Percentiles rank a stretch among this genome's conserved stretches.
Evolutionary conservation across 805 yeast species (phyloP).

Genomic region (Pichia cabralensis): DNA sequence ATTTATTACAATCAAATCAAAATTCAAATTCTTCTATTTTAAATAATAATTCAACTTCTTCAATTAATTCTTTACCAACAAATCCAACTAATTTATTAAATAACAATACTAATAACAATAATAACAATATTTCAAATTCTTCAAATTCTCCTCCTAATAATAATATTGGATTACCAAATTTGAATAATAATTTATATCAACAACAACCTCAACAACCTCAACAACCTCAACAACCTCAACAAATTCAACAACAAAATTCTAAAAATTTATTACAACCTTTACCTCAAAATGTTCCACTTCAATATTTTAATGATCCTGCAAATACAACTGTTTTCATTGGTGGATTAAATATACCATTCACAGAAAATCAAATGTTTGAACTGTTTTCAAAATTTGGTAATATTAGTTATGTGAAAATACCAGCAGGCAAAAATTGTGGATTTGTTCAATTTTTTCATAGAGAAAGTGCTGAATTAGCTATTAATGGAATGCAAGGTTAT

Average conservation of each 20-base stretch:
- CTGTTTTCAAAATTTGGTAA: constrained; percentile 63
- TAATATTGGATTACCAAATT: not conserved
- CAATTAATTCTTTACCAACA: constrained; percentile 1
- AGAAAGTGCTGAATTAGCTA: constrained; percentile 77
- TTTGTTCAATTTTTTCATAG: constrained; percentile 75
- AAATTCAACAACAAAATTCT: not conserved
- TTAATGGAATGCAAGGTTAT: constrained; percentile 81
- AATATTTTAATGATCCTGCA: constrained; percentile 62
- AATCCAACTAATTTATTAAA: too few relatives aligned
- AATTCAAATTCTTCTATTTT: constrained; percentile 1
- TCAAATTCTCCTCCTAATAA: not conserved
- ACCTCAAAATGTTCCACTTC: constrained; percentile 36
- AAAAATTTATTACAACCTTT: constrained; percentile 16
- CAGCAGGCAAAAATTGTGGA: constrained; percentile 71
- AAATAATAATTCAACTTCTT: constrained; percentile 1
- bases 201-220: not conserved
- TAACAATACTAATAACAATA: not conserved
- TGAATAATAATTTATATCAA: not conserved
- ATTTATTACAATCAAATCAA: too few relatives aligned
- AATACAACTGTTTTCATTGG: constrained; percentile 76
- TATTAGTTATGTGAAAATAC: constrained; percentile 69
- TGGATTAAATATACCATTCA: constrained; percentile 49
- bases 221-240: constrained; percentile 1
- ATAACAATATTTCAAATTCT: not conserved
- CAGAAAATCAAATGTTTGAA: constrained; percentile 51